Evolutionary conservation across 192 early-diverging fungal genomes (phyloP), one percentile per base, ranked within the genome.

Genomic region (Coemansia sp.): DNA sequence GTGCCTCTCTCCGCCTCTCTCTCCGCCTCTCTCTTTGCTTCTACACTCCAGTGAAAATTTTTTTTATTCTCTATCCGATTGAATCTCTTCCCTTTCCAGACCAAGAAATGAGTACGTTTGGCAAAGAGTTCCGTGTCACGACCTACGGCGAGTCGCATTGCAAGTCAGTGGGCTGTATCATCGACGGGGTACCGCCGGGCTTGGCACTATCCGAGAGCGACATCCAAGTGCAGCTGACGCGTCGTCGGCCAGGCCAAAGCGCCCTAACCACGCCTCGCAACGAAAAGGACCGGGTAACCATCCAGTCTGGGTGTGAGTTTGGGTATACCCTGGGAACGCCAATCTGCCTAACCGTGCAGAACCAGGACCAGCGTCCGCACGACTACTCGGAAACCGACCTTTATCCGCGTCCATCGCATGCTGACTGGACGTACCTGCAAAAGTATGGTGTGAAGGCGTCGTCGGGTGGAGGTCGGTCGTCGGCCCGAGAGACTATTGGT

Each of bases 121-220:
- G 91, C 46, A 85, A 67, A 23, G 66, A 80, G 42, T 94, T 83
- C 75, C 81, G 89, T 46, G 88, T 96, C 14, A 92, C 91, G 2
- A 98, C 95, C 26, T 96, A 85, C 72, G 95, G 95, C 51, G 95
- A 98, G 75, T 96, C 92, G 26, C 96, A 98, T 78, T 97, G 96
- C 78, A 96, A 94, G 56, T 92, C 84, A 12, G 94, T 98, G 6
- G 94, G 94, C 40, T 92, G 92, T 44, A 93, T 98, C 51, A 77
- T 98, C 47, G 96, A 98, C 57, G 93, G 93, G 37, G 85, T 84
- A 49, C 96, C 96, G 19, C 96, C 96, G 3, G 94, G 96, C n/a
- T 70, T 98, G 48, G 76, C 82, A 23, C 62, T 98, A 44, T 86
- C 81, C 28, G 96, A 96, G 72, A 76, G 56, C 36, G 94, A 97